These are phyloP conservation scores for Cordyceps javanica DNA, from an alignment of 2,329 filamentous ascomycete genomes.

Conservation along the genomic window DNA sequence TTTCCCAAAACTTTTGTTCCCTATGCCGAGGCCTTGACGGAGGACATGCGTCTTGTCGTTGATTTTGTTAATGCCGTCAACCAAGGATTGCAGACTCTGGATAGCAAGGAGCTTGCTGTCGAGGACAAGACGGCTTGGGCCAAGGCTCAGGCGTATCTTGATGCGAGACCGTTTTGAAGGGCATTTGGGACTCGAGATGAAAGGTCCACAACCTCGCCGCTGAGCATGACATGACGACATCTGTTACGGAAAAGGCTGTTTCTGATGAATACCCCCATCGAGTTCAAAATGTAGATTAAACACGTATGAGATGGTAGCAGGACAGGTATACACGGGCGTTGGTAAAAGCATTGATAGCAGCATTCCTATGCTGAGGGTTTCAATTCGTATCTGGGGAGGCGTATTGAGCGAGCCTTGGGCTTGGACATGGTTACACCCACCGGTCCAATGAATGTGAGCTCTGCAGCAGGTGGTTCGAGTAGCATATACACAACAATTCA, in stretches of 20 bases:
- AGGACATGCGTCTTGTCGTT: constrained; percentile 53
- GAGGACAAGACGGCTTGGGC: constrained; percentile 48
- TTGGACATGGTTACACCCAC: background rate
- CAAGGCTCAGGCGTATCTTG: constrained; percentile 48
- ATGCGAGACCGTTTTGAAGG: constrained; percentile 33
- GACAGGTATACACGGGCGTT: constrained; percentile 6
- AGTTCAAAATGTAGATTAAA: background rate
- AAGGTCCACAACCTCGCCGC: background rate
- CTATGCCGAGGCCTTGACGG: constrained; percentile 49
- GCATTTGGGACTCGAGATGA: background rate
- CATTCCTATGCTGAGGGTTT: background rate
- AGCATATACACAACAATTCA: background rate
- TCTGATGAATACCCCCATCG: constrained; percentile 6
- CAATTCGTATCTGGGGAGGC: background rate
- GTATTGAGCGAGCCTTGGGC: background rate
- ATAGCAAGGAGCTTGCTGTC: constrained; percentile 39
- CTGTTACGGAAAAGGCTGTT: constrained; percentile 1
- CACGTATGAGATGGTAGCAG: constrained; percentile 5
- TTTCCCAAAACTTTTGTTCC: constrained; percentile 53
- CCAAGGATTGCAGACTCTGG: constrained; percentile 50
- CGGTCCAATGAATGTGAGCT: background rate
- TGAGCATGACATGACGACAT: constrained; percentile 4
- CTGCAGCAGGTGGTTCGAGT: background rate
- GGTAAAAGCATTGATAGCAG: constrained; percentile 5
- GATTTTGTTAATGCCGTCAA: constrained; percentile 54